phyloP scores from a whole-genome alignment of 371 early-diverging fungal species.

The Mortierella sp. region DNA sequence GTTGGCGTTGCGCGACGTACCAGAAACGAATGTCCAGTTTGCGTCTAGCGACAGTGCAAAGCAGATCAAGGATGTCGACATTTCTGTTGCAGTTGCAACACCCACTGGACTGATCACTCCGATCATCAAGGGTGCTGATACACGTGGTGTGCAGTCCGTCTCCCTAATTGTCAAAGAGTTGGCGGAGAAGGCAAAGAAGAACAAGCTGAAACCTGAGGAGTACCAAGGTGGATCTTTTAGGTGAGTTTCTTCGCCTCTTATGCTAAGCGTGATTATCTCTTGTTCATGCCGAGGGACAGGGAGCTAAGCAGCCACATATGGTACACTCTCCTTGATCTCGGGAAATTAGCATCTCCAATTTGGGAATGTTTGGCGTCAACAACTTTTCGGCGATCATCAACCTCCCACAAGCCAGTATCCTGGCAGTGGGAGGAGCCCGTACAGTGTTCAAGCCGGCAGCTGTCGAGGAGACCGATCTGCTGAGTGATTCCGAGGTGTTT shows the following conservation, averaged over 20 bases:
- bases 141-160: conserved; percentile 84
- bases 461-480: conserved; percentile 39
- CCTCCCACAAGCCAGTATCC: conserved; percentile 90
- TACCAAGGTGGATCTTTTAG: conserved; percentile 52
- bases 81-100: conserved; percentile 95
- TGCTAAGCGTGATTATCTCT: neutral
- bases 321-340: too few relatives aligned
- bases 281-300: too few relatives aligned
- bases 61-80: conserved; percentile 78
- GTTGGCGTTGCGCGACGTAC: conserved; percentile 80
- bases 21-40: conserved; percentile 65
- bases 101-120: conserved; percentile 97
- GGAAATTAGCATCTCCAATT: conserved; percentile 82
- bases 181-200: conserved; percentile 61
- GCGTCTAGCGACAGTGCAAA: conserved; percentile 59
- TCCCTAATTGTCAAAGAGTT: conserved; percentile 85
- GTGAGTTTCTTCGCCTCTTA: conserved; percentile 12
- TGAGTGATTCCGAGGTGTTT: conserved; percentile 47
- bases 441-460: conserved; percentile 45
- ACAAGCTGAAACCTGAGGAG: conserved; percentile 69
- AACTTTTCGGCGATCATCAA: conserved; percentile 97
- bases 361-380: conserved; percentile 94
- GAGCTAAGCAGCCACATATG: too few relatives aligned
- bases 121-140: conserved; percentile 78
- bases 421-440: conserved; percentile 76